These are phyloP conservation scores for Malania oleifera DNA, from an alignment of 164 flowering plant genomes.

Conservation along the genomic window DNA sequence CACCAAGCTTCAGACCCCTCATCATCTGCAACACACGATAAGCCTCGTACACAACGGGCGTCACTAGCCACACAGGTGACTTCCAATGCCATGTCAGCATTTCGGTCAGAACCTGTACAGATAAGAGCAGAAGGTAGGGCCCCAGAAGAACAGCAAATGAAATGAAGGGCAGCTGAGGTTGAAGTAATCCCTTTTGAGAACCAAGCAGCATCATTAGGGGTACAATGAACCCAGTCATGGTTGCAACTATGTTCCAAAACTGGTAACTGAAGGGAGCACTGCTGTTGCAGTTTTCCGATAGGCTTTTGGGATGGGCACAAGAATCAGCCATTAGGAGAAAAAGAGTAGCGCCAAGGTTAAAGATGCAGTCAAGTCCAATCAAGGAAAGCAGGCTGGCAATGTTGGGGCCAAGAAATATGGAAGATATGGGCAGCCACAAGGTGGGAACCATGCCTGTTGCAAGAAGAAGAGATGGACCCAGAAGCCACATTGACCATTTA, in stretches of 20 bases:
- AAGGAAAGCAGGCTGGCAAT: constrained; percentile 79
- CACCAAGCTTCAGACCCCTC: constrained; percentile 80
- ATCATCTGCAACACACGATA: constrained; percentile 81
- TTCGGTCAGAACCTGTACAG: constrained; percentile 78
- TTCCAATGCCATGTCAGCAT: constrained; percentile 89
- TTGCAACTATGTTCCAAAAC: constrained; percentile 77
- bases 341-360: constrained; percentile 78
- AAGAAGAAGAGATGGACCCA: constrained; percentile 76
- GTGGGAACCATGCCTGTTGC: constrained; percentile 84
- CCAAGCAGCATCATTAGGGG: constrained; percentile 47
- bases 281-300: constrained; percentile 27
- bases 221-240: constrained; percentile 45
- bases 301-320: constrained; percentile 51
- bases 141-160: constrained; percentile 59
- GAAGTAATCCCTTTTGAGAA: constrained; percentile 54
- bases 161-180: constrained; percentile 55
- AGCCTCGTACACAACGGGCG: constrained; percentile 82
- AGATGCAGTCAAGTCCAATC: constrained; percentile 81
- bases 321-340: constrained; percentile 93
- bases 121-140: constrained; percentile 77
- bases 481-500: constrained; percentile 86
- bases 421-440: constrained; percentile 78
- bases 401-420: constrained; percentile 80
- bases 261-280: constrained; percentile 61
- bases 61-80: constrained; percentile 90